Evolutionary conservation across 192 early-diverging fungal species (phyloP).

Genomic region (Coemansia asiatica): DNA sequence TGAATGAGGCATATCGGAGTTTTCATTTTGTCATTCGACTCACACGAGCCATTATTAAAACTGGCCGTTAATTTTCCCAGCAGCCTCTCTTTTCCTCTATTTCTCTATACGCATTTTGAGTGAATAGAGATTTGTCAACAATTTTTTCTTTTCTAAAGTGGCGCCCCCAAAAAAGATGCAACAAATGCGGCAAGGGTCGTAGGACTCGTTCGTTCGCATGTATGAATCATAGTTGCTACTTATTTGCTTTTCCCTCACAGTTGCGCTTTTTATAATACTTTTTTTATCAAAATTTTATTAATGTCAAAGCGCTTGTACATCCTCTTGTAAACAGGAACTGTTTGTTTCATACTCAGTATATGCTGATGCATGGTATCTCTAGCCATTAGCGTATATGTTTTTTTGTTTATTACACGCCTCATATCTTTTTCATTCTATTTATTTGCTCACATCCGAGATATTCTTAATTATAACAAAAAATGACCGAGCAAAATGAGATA

Average conservation of each 20-base stretch:
- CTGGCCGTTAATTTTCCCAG: constrained; percentile 3
- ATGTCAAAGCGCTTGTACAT: not conserved
- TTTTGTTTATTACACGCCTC: not conserved
- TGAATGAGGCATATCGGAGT: not conserved
- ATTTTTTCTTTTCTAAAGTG: not conserved
- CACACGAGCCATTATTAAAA: constrained; percentile 7
- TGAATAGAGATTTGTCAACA: not conserved
- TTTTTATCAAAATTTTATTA: not conserved
- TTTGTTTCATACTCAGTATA: not conserved
- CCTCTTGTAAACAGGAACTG: not conserved
- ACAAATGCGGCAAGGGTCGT: not conserved
- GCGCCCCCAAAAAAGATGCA: not conserved
- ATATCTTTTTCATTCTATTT: not conserved
- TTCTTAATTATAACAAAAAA: not conserved
- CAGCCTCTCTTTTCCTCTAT: not conserved
- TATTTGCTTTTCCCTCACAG: not conserved
- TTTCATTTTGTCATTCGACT: not conserved
- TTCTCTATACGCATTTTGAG: too few species aligned
- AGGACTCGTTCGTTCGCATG: not conserved
- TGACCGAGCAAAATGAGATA: not conserved
- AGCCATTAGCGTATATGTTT: not conserved
- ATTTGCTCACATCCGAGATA: not conserved
- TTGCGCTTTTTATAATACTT: not conserved
- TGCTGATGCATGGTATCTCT: not conserved
- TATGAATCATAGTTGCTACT: not conserved